Evolutionary conservation across 2,329 filamentous ascomycete genomes (phyloP), one percentile per base, ranked within the genome.

Genomic region (Leptographium wingfieldii): DNA sequence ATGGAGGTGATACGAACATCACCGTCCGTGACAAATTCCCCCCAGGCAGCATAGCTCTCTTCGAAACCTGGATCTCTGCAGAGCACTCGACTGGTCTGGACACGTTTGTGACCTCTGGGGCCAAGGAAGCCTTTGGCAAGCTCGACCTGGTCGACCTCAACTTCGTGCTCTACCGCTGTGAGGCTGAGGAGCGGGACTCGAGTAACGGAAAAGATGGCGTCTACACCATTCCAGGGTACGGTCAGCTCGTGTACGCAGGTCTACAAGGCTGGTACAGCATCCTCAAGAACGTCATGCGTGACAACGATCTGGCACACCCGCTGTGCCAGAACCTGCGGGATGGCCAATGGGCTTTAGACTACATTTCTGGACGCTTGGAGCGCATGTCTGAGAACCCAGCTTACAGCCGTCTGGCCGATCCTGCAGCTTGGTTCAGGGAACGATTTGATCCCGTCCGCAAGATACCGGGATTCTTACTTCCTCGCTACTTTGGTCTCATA

Each of bases 181-280:
- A 97, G 63, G 84, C 90, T 3, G 94, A 99, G 71, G 95, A 84
- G 72, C 82, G 83, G 55, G 90, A 94, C 66, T 83, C 82, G 7
- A 96, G 88, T 64, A 81, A 80, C 57, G 90, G 90, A 4, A 80
- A 82, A 62, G 90, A 96, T 69, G 92, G 94, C n/a, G 85, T 86
- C 10, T 99, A 97, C 73, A 82, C 85, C 58, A 87, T 99, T 64
- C 94, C 94, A 1, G 85, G 86, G 1, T 78, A 91, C 68, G 92
- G 92, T 2, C 84, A 87, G 61, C 80, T 96, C 51, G 89, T 96
- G 2, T 99, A 97, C 71, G 92, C 92, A 62, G 94, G 94, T 62
- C 79, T 99, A n/a, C 94, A 99, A 71, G 95, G 95, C 46, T 99
- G 94, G 92, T 96, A 92, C 91, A 96, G 91, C 70, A 77, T 96